Evolutionary conservation across 768 basidiomycete species (phyloP), one percentile per base, ranked within the genome.

Genomic region (Rhizopogon vesiculosus): DNA sequence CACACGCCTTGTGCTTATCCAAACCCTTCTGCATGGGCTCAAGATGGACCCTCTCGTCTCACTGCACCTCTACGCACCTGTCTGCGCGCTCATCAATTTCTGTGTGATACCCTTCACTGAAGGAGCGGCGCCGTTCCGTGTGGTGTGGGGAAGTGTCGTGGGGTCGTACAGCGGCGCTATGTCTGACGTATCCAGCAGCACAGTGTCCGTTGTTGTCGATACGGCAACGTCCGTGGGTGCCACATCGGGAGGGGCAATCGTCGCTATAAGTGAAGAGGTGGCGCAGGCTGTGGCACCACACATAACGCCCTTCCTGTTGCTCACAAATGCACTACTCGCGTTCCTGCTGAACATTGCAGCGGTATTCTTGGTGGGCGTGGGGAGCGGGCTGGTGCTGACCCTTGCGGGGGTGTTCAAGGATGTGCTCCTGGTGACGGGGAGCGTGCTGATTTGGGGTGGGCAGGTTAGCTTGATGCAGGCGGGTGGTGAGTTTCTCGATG

Each of bases 41-140:
- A 97, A 97, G 75, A 98, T 98, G 95, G 93, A 97, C 66, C 96
- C 96, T 0, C 82, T 98, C 6, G 91, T 93, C 19, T 97, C 94
- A 6, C 72, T 98, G 51, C 91, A 98, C 76, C 98, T 96, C 76
- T 97, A 94, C 67, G 94, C 95, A 9, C 94, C 94, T 13, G 91
- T 98, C 51, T 98, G 96, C 69, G 93, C 96, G 0, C 69, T 77
- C 57, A 90, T 98, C 76, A 98, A 97, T 70, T 80, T 93, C 22
- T 67, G 82, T 53, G 77, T 96, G 59, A 72, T 98, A 18, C 93
- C 94, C 7, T 91, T 98, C 76, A 95, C 92, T 0, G 96, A 98
- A 70, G 93, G 96, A 1, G 72, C 90, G 12, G 88, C 80, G 7
- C 96, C 96, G 0, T 92, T 98, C 76, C 72, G 78, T 25, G 5